These are phyloP conservation scores for Neoboletus brunneissimus DNA, from an alignment of 768 basidiomycete genomes.

Conservation along the genomic window DNA sequence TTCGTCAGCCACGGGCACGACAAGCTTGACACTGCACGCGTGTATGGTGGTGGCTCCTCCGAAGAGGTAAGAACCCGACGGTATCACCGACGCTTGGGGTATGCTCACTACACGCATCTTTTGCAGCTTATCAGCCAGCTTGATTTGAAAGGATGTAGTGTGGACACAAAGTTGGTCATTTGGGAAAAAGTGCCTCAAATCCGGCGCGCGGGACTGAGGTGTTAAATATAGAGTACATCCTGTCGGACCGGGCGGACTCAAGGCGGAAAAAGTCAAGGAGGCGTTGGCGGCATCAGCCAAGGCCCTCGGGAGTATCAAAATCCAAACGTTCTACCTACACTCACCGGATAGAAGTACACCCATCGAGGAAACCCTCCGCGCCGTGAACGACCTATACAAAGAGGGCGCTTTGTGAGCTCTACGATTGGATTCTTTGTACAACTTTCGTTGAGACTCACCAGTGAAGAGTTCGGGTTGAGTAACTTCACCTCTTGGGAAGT, in stretches of 20 bases:
- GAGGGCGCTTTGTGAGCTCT: conserved; percentile 47
- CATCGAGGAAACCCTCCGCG: conserved; percentile 45
- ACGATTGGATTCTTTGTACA: not conserved
- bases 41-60: conserved; percentile 13
- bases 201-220: not conserved
- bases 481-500: conserved; percentile 34
- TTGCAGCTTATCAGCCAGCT: conserved; percentile 14
- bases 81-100: too few species aligned
- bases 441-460: not conserved
- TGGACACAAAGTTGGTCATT: conserved; percentile 20
- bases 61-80: conserved; percentile 15
- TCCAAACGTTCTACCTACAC: conserved; percentile 22
- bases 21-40: conserved; percentile 11
- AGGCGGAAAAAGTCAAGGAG: not conserved
- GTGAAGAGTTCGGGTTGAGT: conserved; percentile 14
- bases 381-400: conserved; percentile 46
- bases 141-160: conserved; percentile 16
- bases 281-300: not conserved
- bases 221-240: conserved; percentile 35
- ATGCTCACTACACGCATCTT: not conserved
- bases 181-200: not conserved
- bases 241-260: not conserved
- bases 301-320: not conserved
- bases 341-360: conserved; percentile 42
- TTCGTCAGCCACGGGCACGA: conserved; percentile 13